Percentiles rank a stretch among this genome's conserved stretches.
These are phyloP conservation scores for Aquilaria malaccensis DNA, from an alignment of 345 rosid species.

Conservation along the genomic window DNA sequence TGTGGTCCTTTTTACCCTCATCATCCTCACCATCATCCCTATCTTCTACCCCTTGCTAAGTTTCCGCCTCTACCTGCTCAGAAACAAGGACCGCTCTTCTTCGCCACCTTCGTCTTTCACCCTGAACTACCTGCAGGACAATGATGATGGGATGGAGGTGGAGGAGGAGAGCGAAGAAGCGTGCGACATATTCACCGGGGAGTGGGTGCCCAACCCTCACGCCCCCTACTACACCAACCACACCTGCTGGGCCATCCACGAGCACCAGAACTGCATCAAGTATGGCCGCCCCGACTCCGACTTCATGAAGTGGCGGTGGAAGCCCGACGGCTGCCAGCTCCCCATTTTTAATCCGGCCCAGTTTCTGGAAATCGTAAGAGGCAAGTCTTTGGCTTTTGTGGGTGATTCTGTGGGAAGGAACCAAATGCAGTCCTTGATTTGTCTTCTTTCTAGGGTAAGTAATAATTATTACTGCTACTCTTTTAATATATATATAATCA, in stretches of 20 bases:
- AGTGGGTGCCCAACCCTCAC: conserved; percentile 66
- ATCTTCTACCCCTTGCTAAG: conserved; percentile 32
- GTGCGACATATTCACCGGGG: conserved; percentile 74
- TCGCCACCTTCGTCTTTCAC: background rate
- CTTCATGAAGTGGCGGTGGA: conserved; percentile 82
- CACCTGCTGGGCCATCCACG: conserved; percentile 96
- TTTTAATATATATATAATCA: no score
- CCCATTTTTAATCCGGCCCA: conserved; percentile 62
- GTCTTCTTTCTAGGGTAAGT: conserved; percentile 83
- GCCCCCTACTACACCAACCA: conserved; percentile 85
- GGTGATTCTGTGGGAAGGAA: conserved; percentile 90
- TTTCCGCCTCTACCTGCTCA: conserved; percentile 16
- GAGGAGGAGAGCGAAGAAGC: conserved; percentile 5
- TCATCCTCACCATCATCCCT: conserved; percentile 29
- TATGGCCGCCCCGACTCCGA: conserved; percentile 73
- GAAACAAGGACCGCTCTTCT: background rate
- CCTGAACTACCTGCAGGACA: no score
- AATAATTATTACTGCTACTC: background rate
- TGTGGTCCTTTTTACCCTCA: conserved; percentile 14
- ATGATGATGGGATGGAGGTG: no score
- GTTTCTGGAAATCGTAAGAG: conserved; percentile 66
- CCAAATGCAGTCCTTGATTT: conserved; percentile 95
- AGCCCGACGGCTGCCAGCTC: conserved; percentile 63
- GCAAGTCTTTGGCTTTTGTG: conserved; percentile 75
- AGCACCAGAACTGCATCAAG: conserved; percentile 91